Evolutionary conservation across 2,329 filamentous ascomycete genomes (phyloP), one percentile per base, ranked within the genome.

Genomic region (Onygenales sp.): DNA sequence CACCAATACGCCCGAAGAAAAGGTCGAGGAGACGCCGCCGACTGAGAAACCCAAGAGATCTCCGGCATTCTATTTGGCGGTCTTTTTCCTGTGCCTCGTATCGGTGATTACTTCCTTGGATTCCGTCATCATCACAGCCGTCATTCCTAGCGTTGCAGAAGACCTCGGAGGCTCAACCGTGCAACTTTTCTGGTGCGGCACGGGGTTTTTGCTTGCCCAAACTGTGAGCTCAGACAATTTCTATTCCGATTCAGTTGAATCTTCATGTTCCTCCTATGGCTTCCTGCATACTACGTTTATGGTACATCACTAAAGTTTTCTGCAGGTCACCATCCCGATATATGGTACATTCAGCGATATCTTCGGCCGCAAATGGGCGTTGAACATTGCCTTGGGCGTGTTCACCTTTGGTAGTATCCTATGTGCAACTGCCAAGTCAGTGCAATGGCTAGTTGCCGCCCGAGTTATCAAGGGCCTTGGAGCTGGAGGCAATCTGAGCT

Each of bases 381-480:
- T 52, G 13, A 52, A 54, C 36, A 14, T 61, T 1, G 71, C 73
- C 0, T 65, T 74, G 1, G 60, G 57, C 1, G 60, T 75, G 7
- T 80, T 78, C 60, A 66, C 73, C 1, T 64, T 57, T 5, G 70
- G 69, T 8, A 72, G 69, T 39, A 64, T 75, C 13, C 53, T 78
- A 1, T 75, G 74, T 53, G 76, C 72, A 0, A 56, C 68, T 2
- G 70, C 70, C 6, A 52, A 52, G 36, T 36, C 33, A 27, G 74
- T 76, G 55, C 44, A 60, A 1, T 74, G 75, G 69, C 62, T 80
- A 3, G 74, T 80, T 43, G 67, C 66, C 3, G 75, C 72, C 2
- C 68, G 78, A 43, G 70, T 72, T 0, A 58, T 81, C 7, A 77
- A 80, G 55, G 78, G 78, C 1, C 63, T 73, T 1, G 76, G 74